Base-by-base conservation (phyloP, 176 grass and related monocot species). In the Oryza punctata region DNA sequence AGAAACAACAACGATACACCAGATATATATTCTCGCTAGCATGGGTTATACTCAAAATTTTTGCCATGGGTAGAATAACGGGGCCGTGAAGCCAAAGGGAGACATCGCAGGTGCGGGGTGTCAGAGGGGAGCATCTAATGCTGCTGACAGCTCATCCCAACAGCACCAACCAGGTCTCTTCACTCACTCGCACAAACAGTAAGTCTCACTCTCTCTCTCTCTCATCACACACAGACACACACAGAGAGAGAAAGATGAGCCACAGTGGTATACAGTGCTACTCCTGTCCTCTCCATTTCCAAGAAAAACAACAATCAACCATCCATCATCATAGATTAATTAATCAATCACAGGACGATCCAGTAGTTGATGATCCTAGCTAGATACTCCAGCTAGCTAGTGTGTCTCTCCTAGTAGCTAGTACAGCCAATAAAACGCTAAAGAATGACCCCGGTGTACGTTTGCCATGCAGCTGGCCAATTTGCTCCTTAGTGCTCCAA, bases 101-200 rank as follows among this genome's bases (percentile, higher is more conserved):
- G 82, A 91, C 93, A 94, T 73, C 69, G 90, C 85, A 92, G 90
- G 90, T 95, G 88, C 79, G 82, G 66, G 67, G 88, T 83, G 88
- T 90, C 87, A 90, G 85, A 78, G 69, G 40, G 83, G 82, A 86
- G 93, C 93, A 95, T 95, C 90, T 95, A 95, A 88, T 95, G 93
- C 93, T 90, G 82, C 73, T 84, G 90, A 88, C 88, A 94, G 87
- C 90, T 92, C 93, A 90, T 78, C 82, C 92, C 86, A 91, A 67
- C 92, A 91, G 82, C 81, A 81, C 85, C 79, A 90, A 80, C 89
- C 80, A 83, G 75, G 84, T 80, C 84, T 43, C 85, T 84, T 86
- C 83, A 57, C 83, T 86, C 65, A 70, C 75, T 32, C 83, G 15
- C 82, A 69, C 82, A 77, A 65, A 54, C 76, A 68, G 4, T 3